Conservation (phyloP, 352 stramenopile genomes). For the Phytopythium aichiense region DNA sequence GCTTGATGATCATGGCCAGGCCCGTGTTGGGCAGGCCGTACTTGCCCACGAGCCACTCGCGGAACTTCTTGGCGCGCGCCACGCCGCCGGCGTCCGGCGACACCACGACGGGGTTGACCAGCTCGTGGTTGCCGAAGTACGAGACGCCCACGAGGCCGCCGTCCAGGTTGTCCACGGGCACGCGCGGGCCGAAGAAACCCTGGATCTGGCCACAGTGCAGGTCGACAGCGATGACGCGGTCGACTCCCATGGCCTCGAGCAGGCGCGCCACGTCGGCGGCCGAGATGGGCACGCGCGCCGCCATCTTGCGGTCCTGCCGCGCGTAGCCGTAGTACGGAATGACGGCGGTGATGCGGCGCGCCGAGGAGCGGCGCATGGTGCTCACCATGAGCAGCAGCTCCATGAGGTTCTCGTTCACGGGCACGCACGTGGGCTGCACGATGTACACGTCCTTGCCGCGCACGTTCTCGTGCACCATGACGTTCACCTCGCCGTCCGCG, state of each 20-base stretch:
- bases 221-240: constrained; percentile 86
- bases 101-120: constrained; percentile 99
- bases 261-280: constrained; percentile 83
- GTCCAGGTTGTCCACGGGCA: constrained; percentile 99
- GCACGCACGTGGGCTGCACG: constrained; percentile 98
- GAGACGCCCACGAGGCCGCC: constrained; percentile 93
- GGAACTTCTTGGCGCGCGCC: constrained; percentile 99
- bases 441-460: constrained; percentile 99
- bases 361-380: constrained; percentile 96
- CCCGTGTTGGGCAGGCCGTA: constrained; percentile 96
- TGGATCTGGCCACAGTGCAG: constrained; percentile 90
- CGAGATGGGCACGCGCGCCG: constrained; percentile 97
- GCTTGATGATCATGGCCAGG: constrained; percentile 99
- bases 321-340: constrained; percentile 96
- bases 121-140: constrained; percentile 95
- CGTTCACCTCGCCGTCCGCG: constrained; percentile 99
- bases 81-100: constrained; percentile 99
- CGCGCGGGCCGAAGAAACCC: constrained; percentile 98
- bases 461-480: constrained; percentile 99
- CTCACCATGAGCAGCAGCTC: constrained; percentile 98
- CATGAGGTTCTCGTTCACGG: constrained; percentile 99
- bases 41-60: constrained; percentile 97
- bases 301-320: constrained; percentile 90
- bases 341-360: constrained; percentile 98
- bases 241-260: constrained; percentile 85